phyloP scores from a whole-genome alignment of 345 rosid genomes.

The Sonneratia alba region DNA sequence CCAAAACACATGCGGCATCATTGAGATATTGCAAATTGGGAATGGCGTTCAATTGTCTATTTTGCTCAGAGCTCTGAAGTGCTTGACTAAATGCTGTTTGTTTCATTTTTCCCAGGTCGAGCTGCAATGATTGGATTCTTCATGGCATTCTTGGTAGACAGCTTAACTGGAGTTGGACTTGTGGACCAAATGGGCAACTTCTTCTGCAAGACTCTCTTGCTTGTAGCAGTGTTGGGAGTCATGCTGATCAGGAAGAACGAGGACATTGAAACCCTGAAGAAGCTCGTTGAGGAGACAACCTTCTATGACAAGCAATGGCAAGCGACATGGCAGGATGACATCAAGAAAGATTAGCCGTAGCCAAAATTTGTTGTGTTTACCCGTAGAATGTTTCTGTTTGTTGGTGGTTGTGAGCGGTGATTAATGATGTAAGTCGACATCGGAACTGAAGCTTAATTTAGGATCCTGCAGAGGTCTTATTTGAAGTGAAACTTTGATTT shows the following conservation, averaged over 20 bases:
- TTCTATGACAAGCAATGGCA: constrained; percentile 96
- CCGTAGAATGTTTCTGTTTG: not conserved
- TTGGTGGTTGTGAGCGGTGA: not conserved
- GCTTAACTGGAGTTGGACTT: constrained; percentile 88
- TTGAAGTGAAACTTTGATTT: not conserved
- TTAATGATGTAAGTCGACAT: not conserved
- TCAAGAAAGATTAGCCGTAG: not conserved
- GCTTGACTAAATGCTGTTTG: not conserved
- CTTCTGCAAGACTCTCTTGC: constrained; percentile 88
- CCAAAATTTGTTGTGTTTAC: not conserved
- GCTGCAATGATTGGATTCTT: constrained; percentile 98
- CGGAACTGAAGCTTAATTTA: not conserved
- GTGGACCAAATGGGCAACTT: constrained; percentile 97
- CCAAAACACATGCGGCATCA: too few species aligned
- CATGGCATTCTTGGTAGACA: constrained; percentile 94
- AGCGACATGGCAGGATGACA: constrained; percentile 78
- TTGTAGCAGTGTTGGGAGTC: constrained; percentile 72
- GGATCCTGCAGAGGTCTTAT: too few species aligned
- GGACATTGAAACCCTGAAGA: constrained; percentile 62
- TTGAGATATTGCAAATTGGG: too few species aligned
- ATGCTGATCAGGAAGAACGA: constrained; percentile 77
- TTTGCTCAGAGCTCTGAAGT: not conserved
- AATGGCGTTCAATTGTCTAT: not conserved
- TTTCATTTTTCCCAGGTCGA: constrained; percentile 36
- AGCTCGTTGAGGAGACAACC: constrained; percentile 69